phyloP scores from a whole-genome alignment of 2,329 filamentous ascomycete genomes.

The Nemania abortiva region DNA sequence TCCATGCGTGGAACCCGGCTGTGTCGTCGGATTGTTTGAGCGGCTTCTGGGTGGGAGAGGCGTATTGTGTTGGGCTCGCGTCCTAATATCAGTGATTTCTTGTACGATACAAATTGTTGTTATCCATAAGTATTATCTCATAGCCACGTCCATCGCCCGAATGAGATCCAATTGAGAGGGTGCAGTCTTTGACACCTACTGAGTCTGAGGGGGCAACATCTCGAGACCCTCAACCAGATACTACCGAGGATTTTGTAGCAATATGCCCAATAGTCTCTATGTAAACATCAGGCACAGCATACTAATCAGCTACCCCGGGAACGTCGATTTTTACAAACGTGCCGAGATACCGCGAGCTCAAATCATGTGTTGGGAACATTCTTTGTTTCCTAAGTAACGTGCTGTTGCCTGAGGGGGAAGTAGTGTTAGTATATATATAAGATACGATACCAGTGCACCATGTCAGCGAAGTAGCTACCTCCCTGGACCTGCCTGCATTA shows the following conservation, averaged over 20 bases:
- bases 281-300: slow-evolving; percentile 10
- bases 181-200: slow-evolving; percentile 11
- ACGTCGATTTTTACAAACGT: slow-evolving; percentile 11
- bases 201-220: slow-evolving; percentile 11
- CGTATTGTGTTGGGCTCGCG: slow-evolving; percentile 16
- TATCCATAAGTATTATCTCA: slow-evolving; percentile 11
- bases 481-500: slow-evolving; percentile 10
- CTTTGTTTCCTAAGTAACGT: slow-evolving; percentile 11
- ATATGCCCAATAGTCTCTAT: slow-evolving; percentile 10
- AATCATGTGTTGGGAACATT: slow-evolving; percentile 10
- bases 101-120: slow-evolving; percentile 11
- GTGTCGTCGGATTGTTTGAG: slow-evolving; percentile 22
- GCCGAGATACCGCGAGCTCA: slow-evolving; percentile 10
- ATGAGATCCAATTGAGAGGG: slow-evolving; percentile 8
- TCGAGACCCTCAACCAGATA: slow-evolving; percentile 8
- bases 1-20: slow-evolving; percentile 20
- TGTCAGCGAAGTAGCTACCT: not conserved
- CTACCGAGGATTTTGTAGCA: slow-evolving; percentile 11
- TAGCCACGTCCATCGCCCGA: slow-evolving; percentile 10
- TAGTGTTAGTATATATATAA: slow-evolving; percentile 11
- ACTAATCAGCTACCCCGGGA: slow-evolving; percentile 8
- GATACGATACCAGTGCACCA: slow-evolving; percentile 7
- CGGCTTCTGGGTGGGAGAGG: slow-evolving; percentile 12
- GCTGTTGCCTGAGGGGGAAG: slow-evolving; percentile 9
- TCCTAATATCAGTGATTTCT: slow-evolving; percentile 11